A percentile compares a stretch with the other conserved stretches of the same genome.
These are phyloP conservation scores for Hortaea sp. DNA, from an alignment of 2,329 filamentous ascomycete genomes.

Conservation along the genomic window DNA sequence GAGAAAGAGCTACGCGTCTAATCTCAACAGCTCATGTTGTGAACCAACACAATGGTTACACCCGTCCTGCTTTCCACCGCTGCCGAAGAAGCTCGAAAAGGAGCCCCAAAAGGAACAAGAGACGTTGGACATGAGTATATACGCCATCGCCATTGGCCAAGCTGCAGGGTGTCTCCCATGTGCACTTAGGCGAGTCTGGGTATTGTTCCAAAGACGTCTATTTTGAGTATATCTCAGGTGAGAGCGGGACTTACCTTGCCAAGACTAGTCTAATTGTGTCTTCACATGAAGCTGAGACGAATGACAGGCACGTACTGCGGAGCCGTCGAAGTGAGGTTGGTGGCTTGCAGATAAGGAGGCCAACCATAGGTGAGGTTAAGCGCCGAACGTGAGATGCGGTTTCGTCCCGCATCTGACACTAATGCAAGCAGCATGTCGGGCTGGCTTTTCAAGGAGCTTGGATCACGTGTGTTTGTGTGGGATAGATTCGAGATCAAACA, in stretches of 20 bases:
- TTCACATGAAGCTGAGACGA: not conserved
- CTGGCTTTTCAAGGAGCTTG: too few relatives aligned
- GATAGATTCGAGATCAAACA: too few relatives aligned
- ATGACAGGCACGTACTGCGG: slow-evolving; percentile 1
- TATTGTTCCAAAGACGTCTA: not conserved
- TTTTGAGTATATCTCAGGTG: too few relatives aligned
- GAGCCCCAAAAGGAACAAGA: not conserved
- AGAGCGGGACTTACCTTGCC: too few relatives aligned
- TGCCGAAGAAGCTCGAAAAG: too few relatives aligned
- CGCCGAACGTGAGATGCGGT: not conserved
- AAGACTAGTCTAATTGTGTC: too few relatives aligned
- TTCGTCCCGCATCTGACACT: not conserved
- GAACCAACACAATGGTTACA: slow-evolving; percentile 1
- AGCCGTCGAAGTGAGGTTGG: not conserved
- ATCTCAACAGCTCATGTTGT: not conserved
- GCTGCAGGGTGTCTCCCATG: not conserved
- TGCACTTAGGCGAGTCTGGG: not conserved
- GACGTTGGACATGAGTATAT: not conserved
- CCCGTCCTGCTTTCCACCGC: not conserved
- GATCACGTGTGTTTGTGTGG: too few relatives aligned
- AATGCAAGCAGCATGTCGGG: too few relatives aligned
- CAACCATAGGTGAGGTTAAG: not conserved
- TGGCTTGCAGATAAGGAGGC: not conserved
- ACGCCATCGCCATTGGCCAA: slow-evolving; percentile 4
- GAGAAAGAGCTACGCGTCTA: not conserved